Evolutionary conservation across 176 grass and related monocot genomes (phyloP).

Genomic region (Oryza officinalis): DNA sequence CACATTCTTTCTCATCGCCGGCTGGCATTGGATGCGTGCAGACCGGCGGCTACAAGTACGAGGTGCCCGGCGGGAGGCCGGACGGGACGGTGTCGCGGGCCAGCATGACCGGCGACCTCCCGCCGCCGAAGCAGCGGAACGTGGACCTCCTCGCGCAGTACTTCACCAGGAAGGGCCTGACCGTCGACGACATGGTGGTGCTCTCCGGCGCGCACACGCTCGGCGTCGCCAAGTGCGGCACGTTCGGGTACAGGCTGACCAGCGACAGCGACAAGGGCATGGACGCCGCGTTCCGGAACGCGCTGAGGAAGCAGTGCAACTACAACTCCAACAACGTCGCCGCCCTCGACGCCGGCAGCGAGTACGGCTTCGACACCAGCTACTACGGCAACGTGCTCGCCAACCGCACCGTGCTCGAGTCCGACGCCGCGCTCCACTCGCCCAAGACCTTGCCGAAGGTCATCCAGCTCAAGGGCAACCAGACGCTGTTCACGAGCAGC

Average conservation of each 20-base stretch:
- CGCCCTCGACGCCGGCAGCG: slow-evolving; percentile 43
- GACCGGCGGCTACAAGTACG: slow-evolving; percentile 53
- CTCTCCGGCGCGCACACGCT: slow-evolving; percentile 58
- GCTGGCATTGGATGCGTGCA: neutral
- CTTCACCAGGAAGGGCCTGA: slow-evolving; percentile 46
- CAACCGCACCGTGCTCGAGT: slow-evolving; percentile 46
- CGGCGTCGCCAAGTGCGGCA: slow-evolving; percentile 27
- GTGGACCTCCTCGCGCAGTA: slow-evolving; percentile 36
- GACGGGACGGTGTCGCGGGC: slow-evolving; percentile 61
- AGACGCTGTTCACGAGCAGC: slow-evolving; percentile 23
- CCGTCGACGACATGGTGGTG: slow-evolving; percentile 61
- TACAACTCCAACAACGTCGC: slow-evolving; percentile 19
- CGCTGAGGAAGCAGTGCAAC: slow-evolving; percentile 38
- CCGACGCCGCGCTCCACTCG: slow-evolving; percentile 54
- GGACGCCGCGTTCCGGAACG: slow-evolving; percentile 29
- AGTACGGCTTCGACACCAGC: slow-evolving; percentile 42
- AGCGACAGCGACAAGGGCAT: slow-evolving; percentile 42
- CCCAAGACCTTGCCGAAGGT: slow-evolving; percentile 25
- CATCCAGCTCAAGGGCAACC: slow-evolving; percentile 13
- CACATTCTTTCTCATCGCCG: neutral
- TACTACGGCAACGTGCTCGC: slow-evolving; percentile 54
- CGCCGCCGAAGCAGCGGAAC: slow-evolving; percentile 27
- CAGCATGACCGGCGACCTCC: slow-evolving; percentile 31
- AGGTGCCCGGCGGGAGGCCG: slow-evolving; percentile 45
- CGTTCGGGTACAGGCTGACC: slow-evolving; percentile 34